Percentiles rank a stretch among this genome's conserved stretches.
Evolutionary conservation across 352 stramenopile genomes (phyloP).

Genomic region (Globisporangium viniferum): DNA sequence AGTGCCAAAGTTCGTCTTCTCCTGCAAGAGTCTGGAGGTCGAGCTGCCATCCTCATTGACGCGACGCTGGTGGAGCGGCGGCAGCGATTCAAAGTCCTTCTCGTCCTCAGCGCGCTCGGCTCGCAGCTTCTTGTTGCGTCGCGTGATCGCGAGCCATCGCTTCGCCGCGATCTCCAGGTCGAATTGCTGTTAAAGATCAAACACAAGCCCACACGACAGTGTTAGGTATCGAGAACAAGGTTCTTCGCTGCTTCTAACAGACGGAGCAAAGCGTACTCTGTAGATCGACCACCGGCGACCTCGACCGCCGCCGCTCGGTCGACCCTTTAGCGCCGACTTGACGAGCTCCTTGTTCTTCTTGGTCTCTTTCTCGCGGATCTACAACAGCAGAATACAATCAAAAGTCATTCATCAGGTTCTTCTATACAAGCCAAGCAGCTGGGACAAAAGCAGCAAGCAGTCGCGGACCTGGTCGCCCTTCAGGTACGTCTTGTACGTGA

Average conservation of each 20-base stretch:
- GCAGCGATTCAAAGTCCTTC: conserved; percentile 61
- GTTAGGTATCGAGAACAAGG: not conserved
- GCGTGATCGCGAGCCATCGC: conserved; percentile 62
- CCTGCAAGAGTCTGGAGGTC: conserved; percentile 14
- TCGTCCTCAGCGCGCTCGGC: conserved; percentile 46
- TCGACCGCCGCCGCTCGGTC: conserved; percentile 35
- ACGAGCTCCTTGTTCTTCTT: conserved; percentile 35
- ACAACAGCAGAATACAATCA: not conserved
- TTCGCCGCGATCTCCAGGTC: conserved; percentile 55
- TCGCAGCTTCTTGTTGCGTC: conserved; percentile 50
- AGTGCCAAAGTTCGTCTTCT: conserved; percentile 37
- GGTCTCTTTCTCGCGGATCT: conserved; percentile 65
- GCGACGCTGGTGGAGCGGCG: conserved; percentile 22
- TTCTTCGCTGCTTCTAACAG: too few relatives aligned
- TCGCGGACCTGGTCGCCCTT: conserved; percentile 62
- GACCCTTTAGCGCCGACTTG: conserved; percentile 52
- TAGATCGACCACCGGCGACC: conserved; percentile 70
- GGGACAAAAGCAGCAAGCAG: not conserved
- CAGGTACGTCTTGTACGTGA: conserved; percentile 66
- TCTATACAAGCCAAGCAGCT: not conserved
- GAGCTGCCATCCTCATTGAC: not conserved
- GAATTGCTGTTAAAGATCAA: conserved; percentile 42
- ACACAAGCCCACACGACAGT: not conserved
- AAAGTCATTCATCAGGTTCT: not conserved
- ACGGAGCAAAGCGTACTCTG: conserved; percentile 24